A percentile compares a stretch with the other conserved stretches of the same genome.
Conservation (phyloP, 1,139 yeast genomes). For the Geotrichum fermentans region DNA sequence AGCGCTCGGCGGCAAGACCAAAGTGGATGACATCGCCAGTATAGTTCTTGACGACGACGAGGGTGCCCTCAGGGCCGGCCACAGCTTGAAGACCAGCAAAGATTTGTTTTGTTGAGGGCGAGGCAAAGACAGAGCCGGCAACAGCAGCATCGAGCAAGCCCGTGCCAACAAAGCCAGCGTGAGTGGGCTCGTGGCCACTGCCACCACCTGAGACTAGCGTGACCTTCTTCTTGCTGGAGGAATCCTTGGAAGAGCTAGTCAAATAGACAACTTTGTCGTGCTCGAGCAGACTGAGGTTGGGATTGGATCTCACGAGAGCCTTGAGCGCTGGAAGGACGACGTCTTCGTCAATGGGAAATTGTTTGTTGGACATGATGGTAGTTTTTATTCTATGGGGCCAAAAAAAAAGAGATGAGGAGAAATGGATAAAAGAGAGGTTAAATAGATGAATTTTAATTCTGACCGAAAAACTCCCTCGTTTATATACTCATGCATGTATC, state of each 20-base stretch:
- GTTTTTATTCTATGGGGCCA: background rate
- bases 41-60: slow-evolving; percentile 80
- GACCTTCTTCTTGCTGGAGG: slow-evolving; percentile 43
- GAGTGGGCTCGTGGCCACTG: slow-evolving; percentile 92
- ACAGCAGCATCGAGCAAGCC: slow-evolving; percentile 84
- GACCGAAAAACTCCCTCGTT: no score
- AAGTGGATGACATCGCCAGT: slow-evolving; percentile 93
- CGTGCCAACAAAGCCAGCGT: slow-evolving; percentile 83
- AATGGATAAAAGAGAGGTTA: background rate
- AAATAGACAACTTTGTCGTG: slow-evolving; percentile 62
- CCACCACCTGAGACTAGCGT: slow-evolving; percentile 88
- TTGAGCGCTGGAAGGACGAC: slow-evolving; percentile 59
- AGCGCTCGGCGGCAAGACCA: slow-evolving; percentile 85
- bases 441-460: no score
- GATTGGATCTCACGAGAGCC: slow-evolving; percentile 68
- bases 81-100: slow-evolving; percentile 64
- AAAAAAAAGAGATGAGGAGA: background rate
- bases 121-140: slow-evolving; percentile 82
- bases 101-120: slow-evolving; percentile 87
- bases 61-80: slow-evolving; percentile 54
- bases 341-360: slow-evolving; percentile 44
- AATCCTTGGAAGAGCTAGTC: slow-evolving; percentile 21
- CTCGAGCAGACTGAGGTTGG: slow-evolving; percentile 57
- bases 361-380: slow-evolving; percentile 25
- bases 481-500: no score